Base-by-base conservation (phyloP, 768 basidiomycete genomes). In the Chalciporus chontae region DNA sequence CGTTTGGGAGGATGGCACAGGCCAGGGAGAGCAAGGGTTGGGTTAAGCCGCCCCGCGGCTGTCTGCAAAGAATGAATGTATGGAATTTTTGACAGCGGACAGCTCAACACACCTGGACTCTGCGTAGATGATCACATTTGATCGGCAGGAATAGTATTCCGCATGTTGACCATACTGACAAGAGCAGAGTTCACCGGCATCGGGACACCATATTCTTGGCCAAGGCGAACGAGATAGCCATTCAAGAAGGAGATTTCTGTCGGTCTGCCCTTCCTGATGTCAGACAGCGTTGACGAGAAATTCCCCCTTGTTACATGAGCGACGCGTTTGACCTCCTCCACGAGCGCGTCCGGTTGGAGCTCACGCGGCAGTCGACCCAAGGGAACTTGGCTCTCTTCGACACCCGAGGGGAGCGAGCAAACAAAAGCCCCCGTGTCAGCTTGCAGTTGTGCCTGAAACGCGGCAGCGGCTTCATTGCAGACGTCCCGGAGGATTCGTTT, bases 181-280 rank as follows among this genome's bases (percentile, higher is more conserved):
- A 90, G 70, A n/a, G 73, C 69, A 2, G 73, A 64, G 48, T 74
- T 87, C 21, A 77, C 73, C 5, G 82, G 81, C 62, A 84, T 86
- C 15, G 69, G 65, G 26, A 93, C 71, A 6, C 72, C 69, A 56
- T 85, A 77, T 34, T 73, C 66, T 41, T 68, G 57, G 21, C 87
- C 94, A 8, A 92, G 69, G 8, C 71, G 68, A 24, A 83, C 62
- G 43, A 98, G 66, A 64, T 93, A 90, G 5, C 94, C 94, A 52
- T 90, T 93, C 59, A 96, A 73, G 59, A 72, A 89, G 15, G 86
- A 79, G 19, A 97, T 77, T 70, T 97, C 94, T 0, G 92, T 94
- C 5, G 61, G 53, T 45, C 72, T 71, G 38, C 84, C 84, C 27
- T 69, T 67, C 54, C 75, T 76, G 24, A 94, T 65, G 62, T 95